Base-by-base conservation (phyloP, 139 green algal genomes). In the Chlorella ohadii region DNA sequence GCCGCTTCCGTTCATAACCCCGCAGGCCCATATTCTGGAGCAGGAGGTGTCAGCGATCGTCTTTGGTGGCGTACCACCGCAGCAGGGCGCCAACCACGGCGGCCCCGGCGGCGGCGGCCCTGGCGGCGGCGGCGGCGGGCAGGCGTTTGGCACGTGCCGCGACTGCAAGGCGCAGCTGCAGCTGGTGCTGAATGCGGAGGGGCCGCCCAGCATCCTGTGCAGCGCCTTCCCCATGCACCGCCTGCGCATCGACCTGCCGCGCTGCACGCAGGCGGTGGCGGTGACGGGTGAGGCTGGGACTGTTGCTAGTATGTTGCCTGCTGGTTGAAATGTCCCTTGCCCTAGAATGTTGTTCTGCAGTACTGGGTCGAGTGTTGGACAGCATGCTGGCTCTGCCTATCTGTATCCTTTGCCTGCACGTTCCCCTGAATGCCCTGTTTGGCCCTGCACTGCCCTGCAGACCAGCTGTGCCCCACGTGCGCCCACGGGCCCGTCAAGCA, bases 71-170 rank as follows among this genome's bases (percentile, higher is more conserved):
- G 87, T 79, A 25, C 25, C 74, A 2, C 39, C 81, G 41, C 83
- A 85, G 57, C 36, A 36, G 55, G 25, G 23, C 33, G 72, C 33
- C 36, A 68, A 51, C 73, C 44, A 27, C 55, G 61, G 59, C 22
- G 36, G 31, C 36, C 23, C 34, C 17, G 71, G n/a, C 20, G 73
- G 59, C 16, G 84, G 72, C 3, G 87, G n/a, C n/a, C n/a, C n/a
- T n/a, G n/a, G 84, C 4, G 78, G n/a, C 13, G 83, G 73, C 28
- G 85, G 78, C 33, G 61, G 71, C 9, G 89, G 87, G 0, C 47
- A 81, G 61, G n/a, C 78, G 44, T 83, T 93, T 36, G 90, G 85
- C 22, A 55, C 87, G 19, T 95, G 92, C 76, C 85, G 87, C n/a
- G 66, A 56, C 28, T 94, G 91, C 84, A 80, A 87, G 22, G 70